Percentiles rank a stretch among this genome's conserved stretches.
These are phyloP conservation scores for Vitis hybrid DNA, from an alignment of 177 flowering plant species.

Conservation along the genomic window DNA sequence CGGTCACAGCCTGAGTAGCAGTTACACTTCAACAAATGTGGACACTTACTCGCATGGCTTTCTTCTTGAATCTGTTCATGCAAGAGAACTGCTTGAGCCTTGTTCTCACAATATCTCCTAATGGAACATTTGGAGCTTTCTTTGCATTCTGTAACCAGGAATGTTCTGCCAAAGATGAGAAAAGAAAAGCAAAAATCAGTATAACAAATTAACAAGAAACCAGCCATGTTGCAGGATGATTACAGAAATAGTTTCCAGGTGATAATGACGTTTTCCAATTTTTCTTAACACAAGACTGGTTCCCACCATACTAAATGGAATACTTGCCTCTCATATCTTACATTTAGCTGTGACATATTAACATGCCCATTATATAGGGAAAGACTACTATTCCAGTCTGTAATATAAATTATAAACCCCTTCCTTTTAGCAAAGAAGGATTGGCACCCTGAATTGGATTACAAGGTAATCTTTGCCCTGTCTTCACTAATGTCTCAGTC, in stretches of 20 bases:
- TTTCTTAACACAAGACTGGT: no score
- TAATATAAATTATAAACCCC: no score
- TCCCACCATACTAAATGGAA: no score
- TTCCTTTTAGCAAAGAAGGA: no score
- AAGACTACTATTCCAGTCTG: no score
- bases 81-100: conserved; percentile 87
- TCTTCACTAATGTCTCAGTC: no score
- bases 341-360: no score
- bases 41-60: conserved; percentile 73
- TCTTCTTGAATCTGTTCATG: conserved; percentile 92
- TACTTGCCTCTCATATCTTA: no score
- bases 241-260: not conserved
- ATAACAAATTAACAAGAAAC: not conserved
- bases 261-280: no score
- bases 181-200: not conserved
- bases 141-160: conserved; percentile 91
- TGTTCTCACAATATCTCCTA: conserved; percentile 90
- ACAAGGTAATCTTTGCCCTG: no score
- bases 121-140: conserved; percentile 89
- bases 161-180: conserved; percentile 51
- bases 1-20: not conserved
- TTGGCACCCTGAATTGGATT: no score
- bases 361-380: no score
- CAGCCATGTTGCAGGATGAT: not conserved
- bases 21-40: conserved; percentile 5